phyloP scores from a whole-genome alignment of 2,329 filamentous ascomycete species.

The Penicillium nordicum region DNA sequence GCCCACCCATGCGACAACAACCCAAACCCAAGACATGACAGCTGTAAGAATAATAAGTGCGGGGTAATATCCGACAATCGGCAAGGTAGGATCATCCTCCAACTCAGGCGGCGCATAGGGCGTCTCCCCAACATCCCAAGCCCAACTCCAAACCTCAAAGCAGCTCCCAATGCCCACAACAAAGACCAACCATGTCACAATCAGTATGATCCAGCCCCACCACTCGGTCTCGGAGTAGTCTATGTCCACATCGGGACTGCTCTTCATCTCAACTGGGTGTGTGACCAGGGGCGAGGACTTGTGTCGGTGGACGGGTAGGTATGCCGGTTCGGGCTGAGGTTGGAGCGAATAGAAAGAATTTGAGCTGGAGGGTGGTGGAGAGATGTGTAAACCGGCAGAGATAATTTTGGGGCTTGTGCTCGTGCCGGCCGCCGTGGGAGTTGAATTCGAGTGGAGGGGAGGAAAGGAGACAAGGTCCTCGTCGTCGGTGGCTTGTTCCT shows the following conservation, averaged over 20 bases:
- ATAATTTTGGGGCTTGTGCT: conserved; percentile 14
- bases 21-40: conserved; percentile 99
- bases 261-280: conserved; percentile 31
- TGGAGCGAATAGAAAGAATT: conserved; percentile 60
- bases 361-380: conserved; percentile 54
- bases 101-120: conserved; percentile 93
- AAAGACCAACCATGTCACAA: conserved; percentile 92
- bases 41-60: conserved; percentile 87
- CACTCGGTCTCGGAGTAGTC: conserved; percentile 94
- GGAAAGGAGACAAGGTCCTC: conserved; percentile 71
- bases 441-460: conserved; percentile 38
- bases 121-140: conserved; percentile 96
- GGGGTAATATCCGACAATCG: conserved; percentile 96
- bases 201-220: conserved; percentile 94
- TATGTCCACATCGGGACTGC: conserved; percentile 55
- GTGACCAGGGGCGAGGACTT: conserved; percentile 40
- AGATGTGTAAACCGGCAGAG: conserved; percentile 25
- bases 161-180: conserved; percentile 96
- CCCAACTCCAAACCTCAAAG: conserved; percentile 95
- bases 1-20: conserved; percentile 92
- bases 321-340: conserved; percentile 36
- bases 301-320: conserved; percentile 30
- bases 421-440: conserved; percentile 10
- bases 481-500: conserved; percentile 77
- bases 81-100: conserved; percentile 89